phyloP scores from a whole-genome alignment of 2,329 filamentous ascomycete genomes.

The Calonectria pauciramosa region DNA sequence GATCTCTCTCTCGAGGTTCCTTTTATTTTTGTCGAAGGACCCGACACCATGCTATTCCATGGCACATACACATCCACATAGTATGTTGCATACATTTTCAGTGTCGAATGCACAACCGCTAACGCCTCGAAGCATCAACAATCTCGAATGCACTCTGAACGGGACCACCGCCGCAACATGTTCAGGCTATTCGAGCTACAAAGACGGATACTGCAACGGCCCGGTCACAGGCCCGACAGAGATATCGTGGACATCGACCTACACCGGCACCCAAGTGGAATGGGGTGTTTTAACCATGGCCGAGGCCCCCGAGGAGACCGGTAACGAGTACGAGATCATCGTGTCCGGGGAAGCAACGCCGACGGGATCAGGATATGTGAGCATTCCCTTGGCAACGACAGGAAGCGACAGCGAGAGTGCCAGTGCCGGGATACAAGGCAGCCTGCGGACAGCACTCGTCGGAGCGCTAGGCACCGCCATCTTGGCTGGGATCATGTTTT shows the following conservation, averaged over 20 bases:
- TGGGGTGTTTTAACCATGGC: conserved; percentile 62
- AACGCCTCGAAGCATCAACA: conserved; percentile 54
- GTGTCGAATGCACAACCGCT: not conserved
- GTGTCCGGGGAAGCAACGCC: conserved; percentile 37
- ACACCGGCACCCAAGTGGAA: conserved; percentile 55
- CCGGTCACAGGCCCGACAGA: conserved; percentile 58
- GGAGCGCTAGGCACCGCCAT: conserved; percentile 16
- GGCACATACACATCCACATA: conserved; percentile 59
- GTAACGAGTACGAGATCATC: conserved; percentile 43
- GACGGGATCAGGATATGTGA: conserved; percentile 29
- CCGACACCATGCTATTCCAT: conserved; percentile 59
- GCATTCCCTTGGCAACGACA: conserved; percentile 33
- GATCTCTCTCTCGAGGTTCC: conserved; percentile 61
- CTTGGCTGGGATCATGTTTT: conserved; percentile 22
- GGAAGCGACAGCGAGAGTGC: conserved; percentile 16
- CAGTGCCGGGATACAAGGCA: not conserved
- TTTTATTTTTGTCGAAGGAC: conserved; percentile 62
- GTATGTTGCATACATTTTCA: conserved; percentile 46
- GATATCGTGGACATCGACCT: conserved; percentile 60
- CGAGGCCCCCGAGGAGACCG: conserved; percentile 51
- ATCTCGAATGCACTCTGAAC: conserved; percentile 58
- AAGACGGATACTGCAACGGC: conserved; percentile 54
- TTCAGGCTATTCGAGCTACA: conserved; percentile 62
- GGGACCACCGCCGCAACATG: conserved; percentile 61
- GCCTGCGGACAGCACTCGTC: conserved; percentile 5